Evolutionary conservation across 352 stramenopile genomes (phyloP), one percentile per base, ranked within the genome.

Genomic region (Phytopythium helicoides): DNA sequence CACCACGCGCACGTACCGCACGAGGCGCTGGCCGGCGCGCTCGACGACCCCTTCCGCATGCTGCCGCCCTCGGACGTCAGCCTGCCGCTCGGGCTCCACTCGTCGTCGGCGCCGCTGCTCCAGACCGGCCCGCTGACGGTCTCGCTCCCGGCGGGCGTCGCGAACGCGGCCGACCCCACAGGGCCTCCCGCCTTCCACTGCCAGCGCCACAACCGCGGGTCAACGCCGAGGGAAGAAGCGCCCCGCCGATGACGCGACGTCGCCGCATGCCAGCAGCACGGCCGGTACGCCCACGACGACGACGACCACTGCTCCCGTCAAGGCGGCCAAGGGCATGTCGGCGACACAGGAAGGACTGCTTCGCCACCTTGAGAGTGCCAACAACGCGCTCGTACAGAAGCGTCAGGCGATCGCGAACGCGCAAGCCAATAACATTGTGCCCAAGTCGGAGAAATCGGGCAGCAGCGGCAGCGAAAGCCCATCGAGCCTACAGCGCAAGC

Each of bases 41-140:
- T 79, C 36, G 74, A 90, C 54, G 76, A 90, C 47, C 76, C 76
- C 6, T 90, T 90, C 58, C 76, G 76, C 37, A 76, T 88, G 68
- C 74, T 90, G 3, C 48, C 58, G 9, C 60, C 66, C 16, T 65
- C 83, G 25, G 68, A 76, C 58, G 39, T 60, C 37, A 72, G 63
- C 22, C 53, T 85, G 21, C 46, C 71, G n/a, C 57, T 85, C 5
- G 45, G 42, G 45, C 58, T 82, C n/a, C 54, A 75, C 19, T 11
- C 62, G 49, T 37, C 59, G n/a, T 56, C 64, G 34, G 47, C 54
- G 5, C 46, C 62, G 15, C 45, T 76, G 25, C 46, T 66, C 34
- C 63, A 75, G 52, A 49, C 62, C 9, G 62, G 51, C 3, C 26
- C 66, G 23, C 62, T 75, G 28, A 61, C 58, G 0, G 25, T 62